phyloP scores from a whole-genome alignment of 208 protist species.

The Angomonas ambiguus region DNA sequence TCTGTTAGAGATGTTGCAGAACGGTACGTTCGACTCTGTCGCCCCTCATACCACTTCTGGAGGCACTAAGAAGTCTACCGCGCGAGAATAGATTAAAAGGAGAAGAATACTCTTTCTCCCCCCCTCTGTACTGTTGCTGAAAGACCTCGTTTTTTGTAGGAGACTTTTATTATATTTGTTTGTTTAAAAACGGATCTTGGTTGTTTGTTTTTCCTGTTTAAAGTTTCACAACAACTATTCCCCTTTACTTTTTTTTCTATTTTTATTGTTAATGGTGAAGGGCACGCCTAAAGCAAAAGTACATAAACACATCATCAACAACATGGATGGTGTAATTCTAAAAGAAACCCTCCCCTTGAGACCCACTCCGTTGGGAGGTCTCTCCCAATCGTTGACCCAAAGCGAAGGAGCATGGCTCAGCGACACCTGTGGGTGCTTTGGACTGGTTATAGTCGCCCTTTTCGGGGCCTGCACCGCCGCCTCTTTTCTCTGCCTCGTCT shows the following conservation, averaged over 20 bases:
- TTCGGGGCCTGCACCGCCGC: background rate
- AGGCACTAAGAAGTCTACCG: background rate
- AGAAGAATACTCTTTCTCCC: no score
- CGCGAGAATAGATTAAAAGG: no score
- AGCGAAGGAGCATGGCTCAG: background rate
- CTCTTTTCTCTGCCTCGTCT: background rate
- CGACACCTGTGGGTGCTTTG: background rate
- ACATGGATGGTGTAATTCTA: background rate
- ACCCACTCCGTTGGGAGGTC: no score
- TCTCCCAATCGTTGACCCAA: no score
- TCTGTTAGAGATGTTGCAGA: constrained; percentile 67
- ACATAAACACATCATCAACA: background rate
- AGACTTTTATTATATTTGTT: no score
- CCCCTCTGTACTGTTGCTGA: no score
- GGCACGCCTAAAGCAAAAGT: no score
- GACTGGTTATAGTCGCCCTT: background rate
- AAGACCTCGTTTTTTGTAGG: no score
- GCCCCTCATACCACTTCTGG: constrained; percentile 2
- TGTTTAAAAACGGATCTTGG: no score
- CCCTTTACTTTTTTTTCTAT: background rate
- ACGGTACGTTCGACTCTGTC: constrained; percentile 52
- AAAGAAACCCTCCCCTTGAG: background rate
- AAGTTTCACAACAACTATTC: no score
- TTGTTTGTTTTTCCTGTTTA: no score
- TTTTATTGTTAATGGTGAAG: constrained; percentile 1